Evolutionary conservation across 495 filamentous ascomycete genomes (phyloP), one percentile per base, ranked within the genome.

Genomic region (Penicillium bovifimosum): DNA sequence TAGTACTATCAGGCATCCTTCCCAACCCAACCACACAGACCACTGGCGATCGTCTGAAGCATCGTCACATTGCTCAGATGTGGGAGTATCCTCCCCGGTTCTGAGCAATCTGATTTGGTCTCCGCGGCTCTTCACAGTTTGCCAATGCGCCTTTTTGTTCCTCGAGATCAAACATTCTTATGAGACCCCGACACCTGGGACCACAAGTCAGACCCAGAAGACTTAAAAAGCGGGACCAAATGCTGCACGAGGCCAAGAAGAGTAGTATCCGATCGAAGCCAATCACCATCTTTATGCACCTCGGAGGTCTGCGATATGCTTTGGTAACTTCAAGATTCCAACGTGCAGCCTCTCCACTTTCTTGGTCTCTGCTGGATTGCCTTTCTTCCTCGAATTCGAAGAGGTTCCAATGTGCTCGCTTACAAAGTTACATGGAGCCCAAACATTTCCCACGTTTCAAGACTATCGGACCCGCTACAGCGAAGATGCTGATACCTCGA

Each of bases 251-350:
- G 41, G 35, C 29, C 31, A 4, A 34, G 35, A 33, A 53, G 43
- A 36, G 36, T 18, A 34, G 16, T 4, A 51, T 38, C 29, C 27
- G 46, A 43, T 41, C 41, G 24, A 6, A 24, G 31, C 58, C 52
- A 61, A 64, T 61, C 14, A 55, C 47, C 50, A 55, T 17, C 14
- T 10, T 39, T 29, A 32, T 59, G 47, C 46, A 61, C 50, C 18
- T 50, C 31, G 35, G 35, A 41, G 41, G 53, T 57, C 55, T 55
- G 52, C 59, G 59, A 59, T 59, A 61, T 62, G 53, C 53, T 52
- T 42, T 43, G 26, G 54, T 54, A 58, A 50, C 52, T 53, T 54
- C 36, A 56, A 35, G 46, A 43, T 51, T 54, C 39, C 36, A 56
- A 35, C 41, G 40, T 58, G 53, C 56, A 43, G 50, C 18, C 50